These are phyloP conservation scores for Nakazawaea sp. DNA, from an alignment of 805 yeast species.

Conservation along the genomic window DNA sequence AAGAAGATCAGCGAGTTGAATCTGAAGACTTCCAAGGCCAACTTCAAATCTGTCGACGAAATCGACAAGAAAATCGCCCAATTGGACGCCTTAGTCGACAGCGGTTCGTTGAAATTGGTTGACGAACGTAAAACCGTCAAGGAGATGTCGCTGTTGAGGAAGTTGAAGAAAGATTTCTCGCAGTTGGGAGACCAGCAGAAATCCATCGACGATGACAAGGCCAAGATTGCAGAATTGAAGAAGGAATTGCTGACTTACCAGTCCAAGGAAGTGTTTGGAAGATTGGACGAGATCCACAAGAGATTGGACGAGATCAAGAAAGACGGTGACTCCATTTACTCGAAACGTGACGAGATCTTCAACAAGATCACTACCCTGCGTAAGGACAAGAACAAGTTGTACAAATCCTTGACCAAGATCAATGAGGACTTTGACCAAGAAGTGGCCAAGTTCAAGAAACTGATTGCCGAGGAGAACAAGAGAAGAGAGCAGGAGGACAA, in stretches of 20 bases:
- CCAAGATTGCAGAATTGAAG: slow-evolving; percentile 70
- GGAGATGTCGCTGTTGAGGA: slow-evolving; percentile 80
- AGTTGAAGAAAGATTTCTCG: slow-evolving; percentile 71
- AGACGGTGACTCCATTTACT: slow-evolving; percentile 52
- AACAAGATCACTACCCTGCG: slow-evolving; percentile 61
- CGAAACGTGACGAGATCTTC: slow-evolving; percentile 58
- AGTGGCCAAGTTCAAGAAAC: slow-evolving; percentile 61
- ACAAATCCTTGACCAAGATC: slow-evolving; percentile 58
- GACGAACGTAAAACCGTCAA: slow-evolving; percentile 83
- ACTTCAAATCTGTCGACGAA: slow-evolving; percentile 60
- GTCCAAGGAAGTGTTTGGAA: slow-evolving; percentile 57
- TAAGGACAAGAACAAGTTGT: slow-evolving; percentile 62
- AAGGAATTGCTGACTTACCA: slow-evolving; percentile 49
- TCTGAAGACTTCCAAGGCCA: slow-evolving; percentile 61
- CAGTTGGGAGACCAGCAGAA: slow-evolving; percentile 69
- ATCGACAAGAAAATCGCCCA: slow-evolving; percentile 58
- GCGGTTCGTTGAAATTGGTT: slow-evolving; percentile 78
- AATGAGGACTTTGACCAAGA: slow-evolving; percentile 72
- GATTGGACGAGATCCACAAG: slow-evolving; percentile 63
- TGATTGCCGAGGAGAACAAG: slow-evolving; percentile 61
- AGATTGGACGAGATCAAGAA: slow-evolving; percentile 61
- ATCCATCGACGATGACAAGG: slow-evolving; percentile 72
- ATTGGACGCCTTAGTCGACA: slow-evolving; percentile 68
- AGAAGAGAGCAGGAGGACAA: slow-evolving; percentile 67
- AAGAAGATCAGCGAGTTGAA: slow-evolving; percentile 71